Evolutionary conservation across 441 rosid species (phyloP).

Genomic region (Eruca vesicaria): DNA sequence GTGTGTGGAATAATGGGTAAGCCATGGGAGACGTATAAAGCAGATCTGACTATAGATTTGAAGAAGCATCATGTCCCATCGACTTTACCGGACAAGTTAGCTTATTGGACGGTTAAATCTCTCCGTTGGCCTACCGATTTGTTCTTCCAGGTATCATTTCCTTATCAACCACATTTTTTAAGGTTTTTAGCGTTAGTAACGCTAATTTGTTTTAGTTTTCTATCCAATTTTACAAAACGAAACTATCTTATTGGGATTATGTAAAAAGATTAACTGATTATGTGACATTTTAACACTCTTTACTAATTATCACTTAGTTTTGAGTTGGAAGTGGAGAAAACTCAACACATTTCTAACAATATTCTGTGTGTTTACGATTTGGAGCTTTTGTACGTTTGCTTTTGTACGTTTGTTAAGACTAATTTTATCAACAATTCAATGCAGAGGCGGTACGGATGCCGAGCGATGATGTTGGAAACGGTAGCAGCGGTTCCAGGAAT

Average conservation of each 20-base stretch:
- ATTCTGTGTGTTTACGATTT: not conserved
- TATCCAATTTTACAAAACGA: too few species aligned
- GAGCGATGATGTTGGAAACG: conserved; percentile 81
- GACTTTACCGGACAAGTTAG: conserved; percentile 50
- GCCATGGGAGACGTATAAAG: conserved; percentile 71
- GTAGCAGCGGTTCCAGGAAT: conserved; percentile 93
- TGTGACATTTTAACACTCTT: too few species aligned
- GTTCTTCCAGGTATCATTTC: conserved; percentile 49
- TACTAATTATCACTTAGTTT: too few species aligned
- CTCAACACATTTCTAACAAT: not conserved
- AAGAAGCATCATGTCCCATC: conserved; percentile 59
- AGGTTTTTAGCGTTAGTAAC: not conserved
- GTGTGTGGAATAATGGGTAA: conserved; percentile 5
- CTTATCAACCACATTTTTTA: not conserved
- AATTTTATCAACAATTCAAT: not conserved
- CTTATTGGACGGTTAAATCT: conserved; percentile 58
- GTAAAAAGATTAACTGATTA: too few species aligned
- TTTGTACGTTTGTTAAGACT: not conserved
- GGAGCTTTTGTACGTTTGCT: not conserved
- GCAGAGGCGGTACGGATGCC: conserved; percentile 74
- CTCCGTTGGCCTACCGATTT: conserved; percentile 63
- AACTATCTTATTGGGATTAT: too few species aligned
- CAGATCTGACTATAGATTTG: conserved; percentile 58
- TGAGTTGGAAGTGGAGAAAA: too few species aligned
- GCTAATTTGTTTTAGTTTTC: too few species aligned